Conservation (phyloP, 768 basidiomycete species). For the Naganishia antarctica region DNA sequence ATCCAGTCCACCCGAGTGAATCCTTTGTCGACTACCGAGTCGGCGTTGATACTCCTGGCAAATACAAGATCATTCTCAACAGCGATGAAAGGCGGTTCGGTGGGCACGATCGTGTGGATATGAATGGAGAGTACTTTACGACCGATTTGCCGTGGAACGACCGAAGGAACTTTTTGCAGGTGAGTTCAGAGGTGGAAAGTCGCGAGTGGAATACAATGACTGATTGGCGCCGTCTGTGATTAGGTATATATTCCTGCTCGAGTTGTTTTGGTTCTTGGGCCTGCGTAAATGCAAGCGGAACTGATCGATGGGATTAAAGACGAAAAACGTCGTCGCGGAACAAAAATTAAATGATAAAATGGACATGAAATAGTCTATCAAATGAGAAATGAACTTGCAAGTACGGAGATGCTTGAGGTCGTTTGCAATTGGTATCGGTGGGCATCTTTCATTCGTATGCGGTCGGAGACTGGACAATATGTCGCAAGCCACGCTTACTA, state of each 20-base stretch:
- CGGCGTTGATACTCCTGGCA: constrained; percentile 76
- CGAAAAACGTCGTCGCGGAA: background rate
- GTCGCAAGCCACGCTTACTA: too few species aligned
- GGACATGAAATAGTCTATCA: too few species aligned
- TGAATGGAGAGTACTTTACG: constrained; percentile 67
- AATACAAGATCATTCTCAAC: constrained; percentile 73
- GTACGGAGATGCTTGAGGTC: too few species aligned
- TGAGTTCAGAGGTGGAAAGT: constrained; percentile 40
- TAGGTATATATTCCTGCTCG: constrained; percentile 43
- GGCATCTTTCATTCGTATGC: too few species aligned
- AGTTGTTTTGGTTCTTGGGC: constrained; percentile 43
- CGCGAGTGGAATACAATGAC: background rate
- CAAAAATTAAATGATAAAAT: too few species aligned
- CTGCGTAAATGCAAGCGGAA: background rate
- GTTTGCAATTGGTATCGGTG: too few species aligned
- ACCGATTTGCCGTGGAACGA: constrained; percentile 85
- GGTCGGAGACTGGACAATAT: too few species aligned
- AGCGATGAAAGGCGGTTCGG: constrained; percentile 85
- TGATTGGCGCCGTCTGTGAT: background rate
- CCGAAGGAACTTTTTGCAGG: constrained; percentile 86
- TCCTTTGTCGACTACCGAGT: constrained; percentile 92
- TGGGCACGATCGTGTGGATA: constrained; percentile 74
- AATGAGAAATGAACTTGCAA: too few species aligned
- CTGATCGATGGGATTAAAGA: too few species aligned
- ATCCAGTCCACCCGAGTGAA: constrained; percentile 67